phyloP scores from a whole-genome alignment of 176 grass and related monocot genomes.

The Eleusine coracana region DNA sequence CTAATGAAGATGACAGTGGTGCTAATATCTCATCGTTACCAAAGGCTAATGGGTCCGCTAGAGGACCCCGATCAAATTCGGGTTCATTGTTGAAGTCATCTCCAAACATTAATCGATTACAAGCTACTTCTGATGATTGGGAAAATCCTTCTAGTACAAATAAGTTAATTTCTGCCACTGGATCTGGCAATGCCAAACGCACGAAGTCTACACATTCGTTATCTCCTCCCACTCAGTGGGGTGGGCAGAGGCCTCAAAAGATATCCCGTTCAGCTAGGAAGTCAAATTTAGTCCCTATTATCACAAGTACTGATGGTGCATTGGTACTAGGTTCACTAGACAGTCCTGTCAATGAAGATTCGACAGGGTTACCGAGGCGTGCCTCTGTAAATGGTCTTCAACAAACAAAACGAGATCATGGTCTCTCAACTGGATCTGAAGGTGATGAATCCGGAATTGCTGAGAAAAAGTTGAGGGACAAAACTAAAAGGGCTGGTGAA shows the following conservation, averaged over 20 bases:
- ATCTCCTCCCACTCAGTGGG: constrained; percentile 80
- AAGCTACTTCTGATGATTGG: constrained; percentile 67
- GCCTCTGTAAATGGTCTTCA: constrained; percentile 52
- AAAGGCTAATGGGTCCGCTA: constrained; percentile 62
- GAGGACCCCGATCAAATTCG: constrained; percentile 77
- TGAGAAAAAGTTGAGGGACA: constrained; percentile 74
- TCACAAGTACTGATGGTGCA: constrained; percentile 53
- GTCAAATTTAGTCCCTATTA: constrained; percentile 74
- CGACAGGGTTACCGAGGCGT: constrained; percentile 38
- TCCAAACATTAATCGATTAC: constrained; percentile 54
- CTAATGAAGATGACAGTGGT: constrained; percentile 56
- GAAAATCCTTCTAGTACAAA: constrained; percentile 65
- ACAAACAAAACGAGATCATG: constrained; percentile 64
- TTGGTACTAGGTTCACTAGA: constrained; percentile 50
- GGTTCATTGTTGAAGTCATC: constrained; percentile 72
- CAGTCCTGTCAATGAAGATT: constrained; percentile 57
- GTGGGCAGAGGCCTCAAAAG: constrained; percentile 89
- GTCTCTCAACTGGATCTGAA: constrained; percentile 59
- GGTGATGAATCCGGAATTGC: constrained; percentile 66
- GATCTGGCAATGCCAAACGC: constrained; percentile 68
- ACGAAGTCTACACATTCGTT: constrained; percentile 61
- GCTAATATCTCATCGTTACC: constrained; percentile 53
- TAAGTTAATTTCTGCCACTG: constrained; percentile 69
- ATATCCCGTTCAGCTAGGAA: constrained; percentile 82
- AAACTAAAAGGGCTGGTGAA: constrained; percentile 69